A percentile compares a stretch with the other conserved stretches of the same genome.
Conservation (phyloP, 2,329 filamentous ascomycete species). For the Ophiobolus disseminans region DNA sequence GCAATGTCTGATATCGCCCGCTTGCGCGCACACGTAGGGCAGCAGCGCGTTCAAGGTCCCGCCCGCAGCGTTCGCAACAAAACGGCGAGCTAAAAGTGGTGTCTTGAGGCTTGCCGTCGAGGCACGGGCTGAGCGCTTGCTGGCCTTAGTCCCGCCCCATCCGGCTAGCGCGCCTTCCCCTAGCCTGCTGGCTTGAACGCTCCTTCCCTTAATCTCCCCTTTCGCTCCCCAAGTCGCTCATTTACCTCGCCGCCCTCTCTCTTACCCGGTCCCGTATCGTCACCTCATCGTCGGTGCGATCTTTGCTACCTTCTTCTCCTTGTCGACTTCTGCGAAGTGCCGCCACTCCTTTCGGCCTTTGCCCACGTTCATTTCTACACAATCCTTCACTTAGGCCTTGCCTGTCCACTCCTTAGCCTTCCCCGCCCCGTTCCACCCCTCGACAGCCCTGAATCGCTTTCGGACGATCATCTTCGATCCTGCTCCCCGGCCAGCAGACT, state of each 20-base stretch:
- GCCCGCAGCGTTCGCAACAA: conserved; percentile 24
- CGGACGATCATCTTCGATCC: conserved; percentile 43
- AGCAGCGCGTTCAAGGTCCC: conserved; percentile 11
- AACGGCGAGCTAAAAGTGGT: conserved; percentile 28
- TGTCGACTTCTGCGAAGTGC: conserved; percentile 50
- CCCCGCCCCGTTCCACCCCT: conserved; percentile 35
- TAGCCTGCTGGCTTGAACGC: conserved; percentile 34
- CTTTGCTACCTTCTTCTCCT: conserved; percentile 46
- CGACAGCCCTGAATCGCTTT: conserved; percentile 45
- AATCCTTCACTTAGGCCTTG: conserved; percentile 42
- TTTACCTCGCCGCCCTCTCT: conserved; percentile 44
- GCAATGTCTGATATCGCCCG: too few relatives aligned
- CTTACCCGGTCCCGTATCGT: conserved; percentile 44
- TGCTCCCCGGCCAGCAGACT: conserved; percentile 49
- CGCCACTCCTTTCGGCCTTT: conserved; percentile 53
- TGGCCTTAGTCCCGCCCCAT: conserved; percentile 16
- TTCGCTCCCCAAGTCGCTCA: conserved; percentile 42
- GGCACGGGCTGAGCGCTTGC: conserved; percentile 14
- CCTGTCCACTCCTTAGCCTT: conserved; percentile 50
- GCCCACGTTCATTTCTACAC: conserved; percentile 48
- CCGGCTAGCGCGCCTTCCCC: conserved; percentile 32
- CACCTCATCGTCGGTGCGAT: conserved; percentile 46
- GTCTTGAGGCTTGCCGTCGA: conserved; percentile 20
- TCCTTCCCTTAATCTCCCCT: conserved; percentile 45
- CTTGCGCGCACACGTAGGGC: conserved; percentile 1